These are phyloP conservation scores for Arthrobotrys iridis DNA, from an alignment of 2,329 filamentous ascomycete species.

Conservation along the genomic window DNA sequence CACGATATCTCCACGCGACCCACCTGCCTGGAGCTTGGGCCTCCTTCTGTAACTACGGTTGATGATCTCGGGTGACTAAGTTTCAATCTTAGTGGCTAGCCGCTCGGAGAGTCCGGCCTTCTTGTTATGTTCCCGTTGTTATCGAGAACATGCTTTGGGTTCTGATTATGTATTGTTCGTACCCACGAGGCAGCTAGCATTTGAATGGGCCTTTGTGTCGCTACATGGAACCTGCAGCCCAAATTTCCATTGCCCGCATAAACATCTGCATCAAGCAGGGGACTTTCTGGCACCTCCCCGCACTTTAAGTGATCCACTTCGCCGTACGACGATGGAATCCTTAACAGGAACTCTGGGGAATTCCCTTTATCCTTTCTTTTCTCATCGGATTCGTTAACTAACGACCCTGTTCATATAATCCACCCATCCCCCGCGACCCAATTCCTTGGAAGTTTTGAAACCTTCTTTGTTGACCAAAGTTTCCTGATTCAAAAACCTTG, in stretches of 20 bases:
- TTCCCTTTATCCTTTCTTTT: background rate
- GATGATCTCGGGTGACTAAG: slow-evolving; percentile 24
- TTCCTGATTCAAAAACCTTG: slow-evolving; percentile 19
- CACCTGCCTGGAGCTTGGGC: slow-evolving; percentile 45
- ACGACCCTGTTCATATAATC: slow-evolving; percentile 41
- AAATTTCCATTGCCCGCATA: slow-evolving; percentile 32
- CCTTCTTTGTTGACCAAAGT: slow-evolving; percentile 14
- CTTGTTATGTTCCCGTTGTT: background rate
- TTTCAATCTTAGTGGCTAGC: slow-evolving; percentile 3
- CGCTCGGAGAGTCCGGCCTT: slow-evolving; percentile 24
- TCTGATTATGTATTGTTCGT: slow-evolving; percentile 8
- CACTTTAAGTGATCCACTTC: slow-evolving; percentile 19
- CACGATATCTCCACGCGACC: slow-evolving; percentile 26
- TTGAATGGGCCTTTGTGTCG: background rate
- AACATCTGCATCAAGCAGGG: slow-evolving; percentile 32
- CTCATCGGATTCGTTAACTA: background rate
- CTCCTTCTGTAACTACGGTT: slow-evolving; percentile 27
- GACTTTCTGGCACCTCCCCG: slow-evolving; percentile 21
- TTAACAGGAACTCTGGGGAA: background rate
- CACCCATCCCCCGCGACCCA: slow-evolving; percentile 38
- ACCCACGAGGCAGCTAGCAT: slow-evolving; percentile 24
- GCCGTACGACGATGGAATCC: slow-evolving; percentile 27
- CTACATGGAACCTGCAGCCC: slow-evolving; percentile 6
- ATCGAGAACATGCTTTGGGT: slow-evolving; percentile 5
- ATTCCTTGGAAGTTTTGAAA: slow-evolving; percentile 24